Conservation (phyloP, 441 rosid species). For the Gossypium trilobum region DNA sequence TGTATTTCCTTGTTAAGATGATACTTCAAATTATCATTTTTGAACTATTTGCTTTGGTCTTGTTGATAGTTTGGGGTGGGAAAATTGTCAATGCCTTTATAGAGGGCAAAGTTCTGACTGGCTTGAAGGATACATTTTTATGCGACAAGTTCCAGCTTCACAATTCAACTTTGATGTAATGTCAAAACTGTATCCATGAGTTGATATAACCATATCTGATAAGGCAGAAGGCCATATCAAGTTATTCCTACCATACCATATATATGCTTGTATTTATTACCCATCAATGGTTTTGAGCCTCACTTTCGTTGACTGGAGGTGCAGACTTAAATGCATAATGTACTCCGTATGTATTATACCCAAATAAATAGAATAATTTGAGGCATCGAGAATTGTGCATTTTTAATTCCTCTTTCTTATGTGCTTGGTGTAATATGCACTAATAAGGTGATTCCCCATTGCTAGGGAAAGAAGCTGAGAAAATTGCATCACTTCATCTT, state of each 20-base stretch:
- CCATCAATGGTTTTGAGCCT: background rate
- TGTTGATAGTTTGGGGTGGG: slow-evolving; percentile 1
- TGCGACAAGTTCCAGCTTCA: background rate
- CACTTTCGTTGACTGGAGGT: background rate
- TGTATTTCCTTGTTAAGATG: background rate
- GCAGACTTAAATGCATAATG: background rate
- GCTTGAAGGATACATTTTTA: background rate
- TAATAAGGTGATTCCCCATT: background rate
- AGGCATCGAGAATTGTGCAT: background rate
- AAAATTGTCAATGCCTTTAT: background rate
- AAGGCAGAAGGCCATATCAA: background rate
- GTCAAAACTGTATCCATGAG: background rate
- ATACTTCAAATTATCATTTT: background rate
- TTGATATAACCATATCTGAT: background rate
- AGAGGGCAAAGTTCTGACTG: background rate
- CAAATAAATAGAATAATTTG: background rate
- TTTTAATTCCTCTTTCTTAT: background rate
- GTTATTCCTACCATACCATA: background rate
- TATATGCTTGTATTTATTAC: background rate
- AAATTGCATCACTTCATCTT: background rate
- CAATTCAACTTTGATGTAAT: slow-evolving; percentile 4
- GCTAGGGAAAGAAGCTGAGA: background rate
- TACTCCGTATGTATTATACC: background rate
- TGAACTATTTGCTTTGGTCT: background rate
- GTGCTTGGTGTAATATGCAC: background rate